Evolutionary conservation across 257 asterid genomes (phyloP), one percentile per base, ranked within the genome.

Genomic region (Salvia rosmarinus): DNA sequence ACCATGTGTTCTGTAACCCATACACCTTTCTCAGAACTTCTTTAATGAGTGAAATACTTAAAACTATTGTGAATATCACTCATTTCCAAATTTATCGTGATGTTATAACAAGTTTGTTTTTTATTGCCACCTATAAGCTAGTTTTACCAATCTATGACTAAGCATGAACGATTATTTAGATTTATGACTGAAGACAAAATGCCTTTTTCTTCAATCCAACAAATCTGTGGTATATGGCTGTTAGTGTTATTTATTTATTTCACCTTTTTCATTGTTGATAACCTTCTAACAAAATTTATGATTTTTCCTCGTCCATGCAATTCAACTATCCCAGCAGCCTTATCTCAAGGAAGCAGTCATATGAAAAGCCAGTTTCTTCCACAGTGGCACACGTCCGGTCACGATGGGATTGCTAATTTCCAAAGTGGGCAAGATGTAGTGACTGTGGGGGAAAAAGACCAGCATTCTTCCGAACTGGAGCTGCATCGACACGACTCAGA

Each of bases 261-360:
- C 11, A 25, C 10, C 35, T 0, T 25, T 11, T 55, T 55, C 37
- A 23, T 25, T 55, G 4, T 25, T 55, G 35, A 55, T 9, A 4
- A 56, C 57, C 25, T 19, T 21, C 28, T 52, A 68, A 40, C 23
- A 62, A 54, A 40, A 59, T 30, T 47, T 54, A 60, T 50, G 70
- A 52, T 49, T 54, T 63, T 50, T 75, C 60, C 25, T 51, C 71
- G 13, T 57, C 59, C 44, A 39, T 39, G 44, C 44, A 39, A 39
- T 39, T 39, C 64, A 66, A 23, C 37, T 23, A 10, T 55, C 72
- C 82, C 78, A 70, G 85, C 75, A 70, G 83, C 82, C 19, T 61
- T 87, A 62, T 80, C 90, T 78, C 84, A 79, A 73, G 84, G 82
- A 71, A 78, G 75, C 81, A 67, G 87, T 70, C 81, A 75, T 17